Base-by-base conservation (phyloP, 371 early-diverging fungal species). In the Mucor circinelloides region DNA sequence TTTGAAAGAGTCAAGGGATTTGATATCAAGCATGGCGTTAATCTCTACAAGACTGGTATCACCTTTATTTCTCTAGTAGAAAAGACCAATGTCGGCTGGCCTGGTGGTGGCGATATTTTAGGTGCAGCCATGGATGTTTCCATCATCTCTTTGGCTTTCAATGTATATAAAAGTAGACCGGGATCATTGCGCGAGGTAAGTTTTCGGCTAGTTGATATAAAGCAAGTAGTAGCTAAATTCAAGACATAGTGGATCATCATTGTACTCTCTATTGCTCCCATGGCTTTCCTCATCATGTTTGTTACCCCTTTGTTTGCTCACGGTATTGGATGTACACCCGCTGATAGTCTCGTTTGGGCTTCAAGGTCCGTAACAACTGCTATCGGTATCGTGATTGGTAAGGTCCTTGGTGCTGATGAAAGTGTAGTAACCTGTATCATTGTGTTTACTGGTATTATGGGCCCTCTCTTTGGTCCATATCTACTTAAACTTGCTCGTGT, bases 381-480 rank as follows among this genome's bases (percentile, higher is more conserved):
- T n/a, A 73, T 79, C 52, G 79, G 75, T 58, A 79, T 79, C n/a
- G 70, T 68, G 0, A 66, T 79, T 21, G 66, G 64, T 12, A n/a
- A 69, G 32, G 63, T 76, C 0, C 30, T 79, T n/a, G 65, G 62
- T n/a, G 67, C 74, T 7, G 62, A 76, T 31, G 55, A 63, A 17
- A 76, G 74, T 59, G 57, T 74, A n/a, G 70, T 69, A 4, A 68
- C 70, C 3, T 76, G 73, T 40, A 64, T 76, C 13, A 71, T 72
- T 46, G 62, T 74, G 2, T 65, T 79, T 42, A 76, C 74, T 1
- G 76, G 77, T 48, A 67, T 74, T 21, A 65, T 58, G 42, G 76
- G 79, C 2, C 75, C 79, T 2, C 42, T 79, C 9, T 23, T 71
- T 38, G 76, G 72, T 2, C 57, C 66, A 15, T 10, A 27, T 5